These are phyloP conservation scores for Leishmania aethiopica DNA, from an alignment of 208 protist genomes.

Conservation along the genomic window DNA sequence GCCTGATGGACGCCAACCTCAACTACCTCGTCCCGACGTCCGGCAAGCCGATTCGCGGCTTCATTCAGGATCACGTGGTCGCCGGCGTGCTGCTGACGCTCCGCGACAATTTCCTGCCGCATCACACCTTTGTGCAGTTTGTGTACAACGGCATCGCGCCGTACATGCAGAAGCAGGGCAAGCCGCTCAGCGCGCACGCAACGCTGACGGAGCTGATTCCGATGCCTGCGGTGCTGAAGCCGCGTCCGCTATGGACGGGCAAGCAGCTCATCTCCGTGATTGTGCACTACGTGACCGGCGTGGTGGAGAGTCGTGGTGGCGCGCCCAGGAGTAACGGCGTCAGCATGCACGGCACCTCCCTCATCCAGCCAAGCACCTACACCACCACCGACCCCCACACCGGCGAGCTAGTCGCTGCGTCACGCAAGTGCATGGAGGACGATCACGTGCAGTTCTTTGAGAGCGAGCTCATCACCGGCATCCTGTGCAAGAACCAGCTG, in stretches of 20 bases:
- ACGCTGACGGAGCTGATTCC: conserved; percentile 83
- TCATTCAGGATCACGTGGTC: conserved; percentile 99
- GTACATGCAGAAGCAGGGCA: conserved; percentile 73
- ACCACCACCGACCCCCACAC: conserved; percentile 62
- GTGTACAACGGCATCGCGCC: conserved; percentile 90
- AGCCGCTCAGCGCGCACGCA: conserved; percentile 33
- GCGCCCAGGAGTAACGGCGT: conserved; percentile 52
- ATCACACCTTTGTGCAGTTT: conserved; percentile 93
- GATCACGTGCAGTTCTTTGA: conserved; percentile 89
- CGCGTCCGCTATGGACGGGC: conserved; percentile 95
- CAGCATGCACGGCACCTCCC: conserved; percentile 84
- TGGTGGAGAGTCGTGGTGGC: conserved; percentile 29
- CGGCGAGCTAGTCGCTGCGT: conserved; percentile 34
- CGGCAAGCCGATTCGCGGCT: conserved; percentile 98
- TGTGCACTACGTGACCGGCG: conserved; percentile 78
- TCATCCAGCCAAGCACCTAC: conserved; percentile 83
- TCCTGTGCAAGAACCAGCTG: conserved; percentile 98
- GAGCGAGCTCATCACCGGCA: conserved; percentile 96
- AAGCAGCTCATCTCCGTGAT: conserved; percentile 97
- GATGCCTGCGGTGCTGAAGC: conserved; percentile 95
- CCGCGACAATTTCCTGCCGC: conserved; percentile 96
- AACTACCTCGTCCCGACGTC: conserved; percentile 97
- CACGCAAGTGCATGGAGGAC: conserved; percentile 68
- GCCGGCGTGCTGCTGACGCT: conserved; percentile 97
- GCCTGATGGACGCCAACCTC: conserved; percentile 94